Evolutionary conservation across 1,139 yeast genomes (phyloP).

Genomic region (Yamadazyma atmosphaerica): DNA sequence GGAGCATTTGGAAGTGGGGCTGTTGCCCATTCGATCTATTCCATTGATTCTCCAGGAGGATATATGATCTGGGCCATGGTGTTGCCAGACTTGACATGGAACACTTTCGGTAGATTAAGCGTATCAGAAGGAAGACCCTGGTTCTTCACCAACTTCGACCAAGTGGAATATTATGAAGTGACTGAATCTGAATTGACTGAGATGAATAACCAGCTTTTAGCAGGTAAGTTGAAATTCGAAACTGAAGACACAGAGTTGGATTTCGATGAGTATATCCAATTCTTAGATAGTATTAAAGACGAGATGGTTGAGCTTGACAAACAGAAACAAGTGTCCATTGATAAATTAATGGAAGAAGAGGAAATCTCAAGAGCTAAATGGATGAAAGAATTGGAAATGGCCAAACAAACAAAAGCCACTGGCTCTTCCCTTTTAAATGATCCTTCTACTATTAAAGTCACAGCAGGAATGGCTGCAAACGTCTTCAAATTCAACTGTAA

Average conservation of each 20-base stretch:
- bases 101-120: slow-evolving; percentile 7
- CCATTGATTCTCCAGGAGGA: slow-evolving; percentile 10
- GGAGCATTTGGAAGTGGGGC: slow-evolving; percentile 8
- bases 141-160: slow-evolving; percentile 81
- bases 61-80: slow-evolving; percentile 10
- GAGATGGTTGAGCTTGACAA: background rate
- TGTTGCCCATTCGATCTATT: slow-evolving; percentile 9
- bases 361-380: slow-evolving; percentile 5
- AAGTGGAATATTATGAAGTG: slow-evolving; percentile 43
- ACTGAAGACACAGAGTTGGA: slow-evolving; percentile 4
- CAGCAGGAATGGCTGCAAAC: slow-evolving; percentile 29
- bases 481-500: slow-evolving; percentile 26
- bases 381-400: slow-evolving; percentile 5
- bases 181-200: slow-evolving; percentile 72
- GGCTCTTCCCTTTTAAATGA: slow-evolving; percentile 4
- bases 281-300: slow-evolving; percentile 3
- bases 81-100: slow-evolving; percentile 7
- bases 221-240: slow-evolving; percentile 6
- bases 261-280: slow-evolving; percentile 3
- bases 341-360: slow-evolving; percentile 6
- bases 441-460: slow-evolving; percentile 2
- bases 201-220: slow-evolving; percentile 52
- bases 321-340: slow-evolving; percentile 1
- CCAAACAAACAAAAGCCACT: background rate
- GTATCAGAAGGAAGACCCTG: slow-evolving; percentile 51